Base-by-base conservation (phyloP, 768 basidiomycete genomes). In the Amyloporia xantha region DNA sequence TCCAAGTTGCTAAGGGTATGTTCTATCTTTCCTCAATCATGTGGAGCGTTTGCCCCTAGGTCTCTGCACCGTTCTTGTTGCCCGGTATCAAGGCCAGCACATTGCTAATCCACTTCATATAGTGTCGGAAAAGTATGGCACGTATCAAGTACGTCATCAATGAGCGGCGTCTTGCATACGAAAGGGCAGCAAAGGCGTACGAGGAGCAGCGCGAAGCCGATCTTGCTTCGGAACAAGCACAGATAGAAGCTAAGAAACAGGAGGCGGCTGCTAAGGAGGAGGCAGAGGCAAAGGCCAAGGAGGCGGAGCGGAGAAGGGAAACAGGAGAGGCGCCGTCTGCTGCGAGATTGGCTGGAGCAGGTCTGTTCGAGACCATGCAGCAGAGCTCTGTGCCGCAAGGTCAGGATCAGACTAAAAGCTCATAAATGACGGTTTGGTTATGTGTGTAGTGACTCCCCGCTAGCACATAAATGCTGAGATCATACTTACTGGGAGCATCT, bases 101-200 rank as follows among this genome's bases (percentile, higher is more conserved):
- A 2, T 13, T 12, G 11, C 28, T 7, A 25, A 20, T 27, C 11
- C 20, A 33, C 30, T 33, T 33, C 15, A 26, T 47, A 9, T 54
- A 96, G 92, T 85, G 83, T 66, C 86, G 88, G 19, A 95, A 93
- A 72, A 85, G 90, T 17, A 95, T 96, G 92, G 91, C 90, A n/a
- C 82, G 91, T 17, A 91, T 98, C 66, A 98, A 98, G 66, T 82
- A 78, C 50, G 82, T 97, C 19, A 72, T 97, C 42, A 91, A 91
- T 61, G 94, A 98, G 62, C 84, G 96, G 28, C 77, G 93, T 39
- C 64, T 91, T 20, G 91, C 90, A 7, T 87, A 91, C 53, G 79
- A 88, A 53, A 79, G 84, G 10, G 90, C 90, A 7, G 51, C 62
- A 28, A 51, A 61, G 47, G 60, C 63, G 24, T 51, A 58, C 40